Evolutionary conservation across 208 protist species (phyloP), one percentile per base, ranked within the genome.

Genomic region (Herpetomonas samuelpessoai): DNA sequence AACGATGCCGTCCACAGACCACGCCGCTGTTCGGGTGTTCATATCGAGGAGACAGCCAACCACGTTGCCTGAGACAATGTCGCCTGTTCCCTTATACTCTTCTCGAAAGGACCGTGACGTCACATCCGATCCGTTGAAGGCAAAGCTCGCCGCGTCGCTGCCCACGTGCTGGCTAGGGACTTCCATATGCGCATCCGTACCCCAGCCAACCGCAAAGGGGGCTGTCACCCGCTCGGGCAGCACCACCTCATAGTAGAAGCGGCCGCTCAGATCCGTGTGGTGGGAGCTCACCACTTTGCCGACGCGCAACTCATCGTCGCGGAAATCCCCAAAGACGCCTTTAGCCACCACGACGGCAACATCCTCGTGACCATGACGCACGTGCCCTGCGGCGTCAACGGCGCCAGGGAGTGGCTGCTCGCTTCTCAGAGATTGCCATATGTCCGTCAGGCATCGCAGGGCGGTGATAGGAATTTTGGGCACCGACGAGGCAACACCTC

Each of bases 31-130:
- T 31, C 78, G 70, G 38, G 81, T 72, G 52, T 80, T 68, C 80
- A 93, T 82, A 70, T 93, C 79, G 35, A 96, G 79, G 58, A 96
- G 60, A 47, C 87, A 96, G 9, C 90, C 90, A 52, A 96, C 70
- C 53, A 93, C 85, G 6, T 59, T 72, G 18, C 74, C 72, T 1
- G 81, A 71, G 14, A 51, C 59, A 19, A 81, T 68, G 45, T 88
- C 81, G 44, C 60, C 63, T 35, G 62, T 64, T 35, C 88, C 73
- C 61, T 84, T 84, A 74, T 96, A 96, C 69, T 93, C 84, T 62
- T 96, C 80, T 55, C 90, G 83, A 24, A 55, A 73, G 50, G 83
- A 76, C 25, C 74, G 67, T 3, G 74, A 79, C 16, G 77, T 77
- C 48, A 96, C 63, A 25, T 90, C 81, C 51, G 54, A 84, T 9